These are phyloP conservation scores for Xylaria sp. DNA, from an alignment of 2,329 filamentous ascomycete species.

Conservation along the genomic window DNA sequence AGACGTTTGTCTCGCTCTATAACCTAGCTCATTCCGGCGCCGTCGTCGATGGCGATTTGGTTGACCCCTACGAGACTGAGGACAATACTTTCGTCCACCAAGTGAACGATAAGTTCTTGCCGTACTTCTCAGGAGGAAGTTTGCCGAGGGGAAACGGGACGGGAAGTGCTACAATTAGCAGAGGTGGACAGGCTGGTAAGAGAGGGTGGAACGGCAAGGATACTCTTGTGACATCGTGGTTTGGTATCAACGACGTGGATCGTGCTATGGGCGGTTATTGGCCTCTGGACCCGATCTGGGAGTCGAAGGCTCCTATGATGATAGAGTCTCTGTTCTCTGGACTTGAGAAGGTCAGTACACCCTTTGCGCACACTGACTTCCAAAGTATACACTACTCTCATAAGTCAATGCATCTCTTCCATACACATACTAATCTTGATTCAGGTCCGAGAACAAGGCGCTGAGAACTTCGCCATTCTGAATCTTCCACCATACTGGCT, in stretches of 20 bases:
- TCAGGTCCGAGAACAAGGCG: slow-evolving; percentile 17
- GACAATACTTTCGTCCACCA: slow-evolving; percentile 27
- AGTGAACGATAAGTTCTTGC: slow-evolving; percentile 23
- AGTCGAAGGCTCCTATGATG: slow-evolving; percentile 19
- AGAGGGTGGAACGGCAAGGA: slow-evolving; percentile 11
- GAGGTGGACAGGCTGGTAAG: background rate
- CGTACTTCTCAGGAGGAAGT: slow-evolving; percentile 19
- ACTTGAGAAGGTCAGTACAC: slow-evolving; percentile 9
- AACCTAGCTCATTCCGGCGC: slow-evolving; percentile 25
- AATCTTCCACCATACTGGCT: slow-evolving; percentile 23
- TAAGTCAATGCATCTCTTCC: background rate
- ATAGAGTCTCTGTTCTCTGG: slow-evolving; percentile 16
- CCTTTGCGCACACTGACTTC: background rate
- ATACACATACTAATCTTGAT: background rate
- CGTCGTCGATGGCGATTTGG: slow-evolving; percentile 21
- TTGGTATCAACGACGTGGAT: slow-evolving; percentile 27
- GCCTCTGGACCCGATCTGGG: slow-evolving; percentile 24
- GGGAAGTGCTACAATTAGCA: background rate
- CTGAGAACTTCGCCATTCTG: slow-evolving; percentile 19
- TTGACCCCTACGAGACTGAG: slow-evolving; percentile 19
- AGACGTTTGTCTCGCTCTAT: slow-evolving; percentile 18
- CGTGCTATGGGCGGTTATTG: slow-evolving; percentile 26
- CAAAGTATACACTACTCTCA: too few species aligned
- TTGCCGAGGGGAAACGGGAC: slow-evolving; percentile 4
- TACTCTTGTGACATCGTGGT: slow-evolving; percentile 21